A percentile compares a stretch with the other conserved stretches of the same genome.
These are phyloP conservation scores for Pseudohalonectria lignicola DNA, from an alignment of 2,329 filamentous ascomycete genomes.

Conservation along the genomic window DNA sequence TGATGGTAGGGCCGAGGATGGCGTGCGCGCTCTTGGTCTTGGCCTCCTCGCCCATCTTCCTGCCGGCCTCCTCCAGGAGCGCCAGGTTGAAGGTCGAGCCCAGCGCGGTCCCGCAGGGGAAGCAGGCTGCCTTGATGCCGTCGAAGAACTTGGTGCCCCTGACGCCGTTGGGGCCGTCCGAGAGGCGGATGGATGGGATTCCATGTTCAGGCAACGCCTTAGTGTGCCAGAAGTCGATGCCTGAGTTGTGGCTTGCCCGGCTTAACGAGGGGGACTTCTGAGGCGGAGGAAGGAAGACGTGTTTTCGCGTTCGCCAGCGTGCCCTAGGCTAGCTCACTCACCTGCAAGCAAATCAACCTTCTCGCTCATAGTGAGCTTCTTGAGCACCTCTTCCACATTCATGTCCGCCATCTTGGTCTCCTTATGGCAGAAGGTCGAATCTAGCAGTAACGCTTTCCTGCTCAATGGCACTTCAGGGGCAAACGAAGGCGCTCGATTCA, in stretches of 20 bases:
- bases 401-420: slow-evolving; percentile 45
- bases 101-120: slow-evolving; percentile 47
- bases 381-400: slow-evolving; percentile 40
- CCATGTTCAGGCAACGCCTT: slow-evolving; percentile 46
- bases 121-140: slow-evolving; percentile 47
- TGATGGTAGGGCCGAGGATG: slow-evolving; percentile 51
- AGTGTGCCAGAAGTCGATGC: slow-evolving; percentile 62
- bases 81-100: slow-evolving; percentile 46
- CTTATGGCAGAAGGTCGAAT: no score
- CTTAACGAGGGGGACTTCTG: not conserved
- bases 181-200: slow-evolving; percentile 52
- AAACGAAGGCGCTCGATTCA: no score
- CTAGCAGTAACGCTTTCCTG: no score
- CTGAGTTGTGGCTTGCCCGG: no score
- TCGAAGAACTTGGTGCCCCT: slow-evolving; percentile 60
- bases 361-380: slow-evolving; percentile 39
- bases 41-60: slow-evolving; percentile 40
- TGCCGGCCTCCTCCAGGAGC: slow-evolving; percentile 38
- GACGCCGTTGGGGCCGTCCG: slow-evolving; percentile 61
- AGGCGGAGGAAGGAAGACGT: no score
- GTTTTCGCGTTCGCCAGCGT: no score
- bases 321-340: slow-evolving; percentile 15
- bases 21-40: slow-evolving; percentile 46
- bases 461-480: no score
- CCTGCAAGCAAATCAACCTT: slow-evolving; percentile 43